phyloP scores from a whole-genome alignment of 2,329 filamentous ascomycete species.

The Sclerotinia sclerotiorum region DNA sequence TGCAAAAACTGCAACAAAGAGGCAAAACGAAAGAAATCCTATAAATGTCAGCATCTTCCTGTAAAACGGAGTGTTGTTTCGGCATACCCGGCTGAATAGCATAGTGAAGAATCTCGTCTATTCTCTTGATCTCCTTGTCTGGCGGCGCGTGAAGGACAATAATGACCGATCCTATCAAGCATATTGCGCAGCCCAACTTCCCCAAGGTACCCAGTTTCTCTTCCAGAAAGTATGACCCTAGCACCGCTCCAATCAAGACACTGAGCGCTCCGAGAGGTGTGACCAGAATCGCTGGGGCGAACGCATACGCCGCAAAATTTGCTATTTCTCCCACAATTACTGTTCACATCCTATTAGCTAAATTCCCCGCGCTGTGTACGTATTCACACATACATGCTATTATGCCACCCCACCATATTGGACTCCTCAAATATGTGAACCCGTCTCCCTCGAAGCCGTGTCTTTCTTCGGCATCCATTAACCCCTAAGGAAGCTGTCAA shows the following conservation, averaged over 20 bases:
- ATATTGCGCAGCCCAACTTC: constrained; percentile 93
- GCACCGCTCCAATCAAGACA: constrained; percentile 89
- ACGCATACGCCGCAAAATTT: constrained; percentile 98
- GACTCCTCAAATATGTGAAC: constrained; percentile 88
- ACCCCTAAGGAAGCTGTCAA: constrained; percentile 56
- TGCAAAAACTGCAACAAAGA: constrained; percentile 78
- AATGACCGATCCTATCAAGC: constrained; percentile 91
- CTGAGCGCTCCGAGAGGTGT: constrained; percentile 91
- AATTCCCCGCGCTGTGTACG: constrained; percentile 16
- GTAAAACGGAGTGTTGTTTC: background rate
- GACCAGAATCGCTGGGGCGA: constrained; percentile 96
- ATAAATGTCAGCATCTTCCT: constrained; percentile 22
- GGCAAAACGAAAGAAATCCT: constrained; percentile 85
- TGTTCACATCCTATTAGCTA: constrained; percentile 45
- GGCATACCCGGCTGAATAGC: constrained; percentile 82
- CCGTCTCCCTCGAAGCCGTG: constrained; percentile 98
- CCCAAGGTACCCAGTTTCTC: constrained; percentile 89
- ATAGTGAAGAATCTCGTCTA: constrained; percentile 88
- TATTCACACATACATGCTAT: constrained; percentile 67
- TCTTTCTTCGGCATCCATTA: constrained; percentile 84
- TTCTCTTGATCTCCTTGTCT: constrained; percentile 85
- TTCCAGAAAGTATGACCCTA: constrained; percentile 91
- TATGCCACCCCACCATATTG: constrained; percentile 97
- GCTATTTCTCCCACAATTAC: constrained; percentile 92
- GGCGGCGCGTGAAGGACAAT: constrained; percentile 97